Percentiles rank a stretch among this genome's conserved stretches.
phyloP scores from a whole-genome alignment of 179 eudicot species.

The Nepenthes alata region DNA sequence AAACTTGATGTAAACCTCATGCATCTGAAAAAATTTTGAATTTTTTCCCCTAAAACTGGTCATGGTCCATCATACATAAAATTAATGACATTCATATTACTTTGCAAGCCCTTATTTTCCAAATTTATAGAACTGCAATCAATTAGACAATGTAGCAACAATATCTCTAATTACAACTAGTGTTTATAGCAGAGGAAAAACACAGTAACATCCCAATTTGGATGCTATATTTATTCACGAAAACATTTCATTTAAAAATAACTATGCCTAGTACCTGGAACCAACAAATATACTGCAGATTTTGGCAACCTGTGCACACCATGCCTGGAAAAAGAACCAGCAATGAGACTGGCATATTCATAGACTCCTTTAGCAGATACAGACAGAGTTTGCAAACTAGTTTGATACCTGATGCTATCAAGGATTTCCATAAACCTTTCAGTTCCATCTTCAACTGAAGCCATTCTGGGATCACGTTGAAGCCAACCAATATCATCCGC shows the following conservation, averaged over 20 bases:
- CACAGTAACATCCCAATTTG: no score
- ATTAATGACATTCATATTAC: no score
- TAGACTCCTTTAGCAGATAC: not conserved
- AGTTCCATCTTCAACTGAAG: constrained; percentile 86
- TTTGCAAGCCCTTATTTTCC: no score
- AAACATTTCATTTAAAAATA: not conserved
- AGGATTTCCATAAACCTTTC: constrained; percentile 80
- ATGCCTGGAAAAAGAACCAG: constrained; percentile 44
- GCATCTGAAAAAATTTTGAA: no score
- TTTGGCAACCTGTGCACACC: constrained; percentile 86
- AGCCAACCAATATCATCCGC: constrained; percentile 98
- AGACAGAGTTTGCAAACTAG: not conserved
- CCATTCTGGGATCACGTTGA: constrained; percentile 65
- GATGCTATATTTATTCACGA: no score
- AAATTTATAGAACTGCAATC: no score
- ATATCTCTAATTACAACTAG: no score
- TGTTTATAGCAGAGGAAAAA: no score
- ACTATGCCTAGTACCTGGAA: constrained; percentile 59
- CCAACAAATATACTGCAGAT: constrained; percentile 68
- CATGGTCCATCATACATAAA: no score
- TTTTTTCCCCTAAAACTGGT: no score
- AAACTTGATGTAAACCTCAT: no score
- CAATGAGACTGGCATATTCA: not conserved
- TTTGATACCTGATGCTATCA: constrained; percentile 59
- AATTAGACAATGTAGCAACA: no score